phyloP scores from a whole-genome alignment of 2,329 filamentous ascomycete species.

The Camillea tinctor region DNA sequence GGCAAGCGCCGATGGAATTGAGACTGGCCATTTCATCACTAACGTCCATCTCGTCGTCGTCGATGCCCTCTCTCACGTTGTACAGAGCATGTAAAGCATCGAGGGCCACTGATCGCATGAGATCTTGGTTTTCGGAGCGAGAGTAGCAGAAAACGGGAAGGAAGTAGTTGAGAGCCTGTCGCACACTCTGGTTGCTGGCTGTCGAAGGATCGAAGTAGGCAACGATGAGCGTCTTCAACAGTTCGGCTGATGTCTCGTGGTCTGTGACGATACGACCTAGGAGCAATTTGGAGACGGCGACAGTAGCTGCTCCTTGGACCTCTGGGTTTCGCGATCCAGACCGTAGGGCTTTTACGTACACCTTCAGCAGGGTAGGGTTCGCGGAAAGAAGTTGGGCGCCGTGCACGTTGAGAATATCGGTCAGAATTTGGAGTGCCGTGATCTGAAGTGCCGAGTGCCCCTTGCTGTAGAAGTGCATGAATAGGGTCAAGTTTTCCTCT shows the following conservation, averaged over 20 bases:
- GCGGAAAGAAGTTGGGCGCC: slow-evolving; percentile 71
- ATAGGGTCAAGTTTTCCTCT: slow-evolving; percentile 86
- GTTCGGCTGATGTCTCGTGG: slow-evolving; percentile 61
- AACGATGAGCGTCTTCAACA: slow-evolving; percentile 82
- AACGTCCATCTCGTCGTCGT: slow-evolving; percentile 74
- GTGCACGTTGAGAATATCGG: slow-evolving; percentile 88
- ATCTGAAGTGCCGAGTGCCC: slow-evolving; percentile 88
- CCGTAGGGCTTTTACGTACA: slow-evolving; percentile 81
- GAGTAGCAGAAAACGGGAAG: slow-evolving; percentile 92
- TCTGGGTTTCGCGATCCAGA: slow-evolving; percentile 66
- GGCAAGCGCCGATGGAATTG: slow-evolving; percentile 72
- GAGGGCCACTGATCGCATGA: slow-evolving; percentile 74
- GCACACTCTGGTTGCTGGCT: slow-evolving; percentile 73
- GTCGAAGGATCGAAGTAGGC: slow-evolving; percentile 89
- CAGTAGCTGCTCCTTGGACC: slow-evolving; percentile 78
- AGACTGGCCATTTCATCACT: slow-evolving; percentile 78
- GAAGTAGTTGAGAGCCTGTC: slow-evolving; percentile 90
- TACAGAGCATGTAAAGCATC: slow-evolving; percentile 73
- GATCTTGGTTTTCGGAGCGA: slow-evolving; percentile 74
- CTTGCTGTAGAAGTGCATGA: slow-evolving; percentile 94
- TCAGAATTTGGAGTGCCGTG: slow-evolving; percentile 86
- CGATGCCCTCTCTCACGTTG: slow-evolving; percentile 68
- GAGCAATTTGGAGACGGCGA: slow-evolving; percentile 82
- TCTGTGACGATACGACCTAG: slow-evolving; percentile 77
- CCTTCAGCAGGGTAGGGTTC: slow-evolving; percentile 72